Evolutionary conservation across 1,139 yeast species (phyloP).

Genomic region (Chernovozyma aurita): DNA sequence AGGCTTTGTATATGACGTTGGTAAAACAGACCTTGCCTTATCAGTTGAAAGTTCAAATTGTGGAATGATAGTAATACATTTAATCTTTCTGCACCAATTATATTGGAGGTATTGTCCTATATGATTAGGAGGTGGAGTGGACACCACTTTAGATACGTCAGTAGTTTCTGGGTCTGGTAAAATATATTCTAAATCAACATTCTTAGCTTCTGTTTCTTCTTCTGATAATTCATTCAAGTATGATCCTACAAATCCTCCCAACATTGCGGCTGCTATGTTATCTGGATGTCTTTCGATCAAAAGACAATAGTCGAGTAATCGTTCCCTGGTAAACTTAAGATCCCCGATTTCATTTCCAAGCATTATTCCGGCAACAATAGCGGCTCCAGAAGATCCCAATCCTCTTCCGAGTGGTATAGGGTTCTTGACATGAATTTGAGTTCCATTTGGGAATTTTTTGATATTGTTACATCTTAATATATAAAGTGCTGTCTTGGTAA

Average conservation of each 20-base stretch:
- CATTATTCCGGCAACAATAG: conserved; percentile 96
- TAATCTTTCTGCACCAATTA: conserved; percentile 75
- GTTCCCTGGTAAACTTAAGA: conserved; percentile 64
- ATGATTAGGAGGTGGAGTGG: conserved; percentile 62
- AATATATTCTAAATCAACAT: conserved; percentile 79
- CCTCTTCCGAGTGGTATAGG: conserved; percentile 98
- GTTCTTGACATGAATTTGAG: conserved; percentile 74
- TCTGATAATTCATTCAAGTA: conserved; percentile 76
- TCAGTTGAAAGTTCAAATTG: conserved; percentile 93
- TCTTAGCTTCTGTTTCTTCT: conserved; percentile 67
- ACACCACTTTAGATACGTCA: conserved; percentile 35
- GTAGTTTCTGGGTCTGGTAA: conserved; percentile 77
- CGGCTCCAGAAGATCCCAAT: conserved; percentile 97
- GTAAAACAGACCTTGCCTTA: conserved; percentile 83
- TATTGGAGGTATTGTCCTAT: conserved; percentile 90
- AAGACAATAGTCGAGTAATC: conserved; percentile 89
- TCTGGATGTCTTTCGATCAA: conserved; percentile 99
- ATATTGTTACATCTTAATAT: conserved; percentile 80
- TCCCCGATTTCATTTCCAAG: conserved; percentile 82
- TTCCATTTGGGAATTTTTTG: conserved; percentile 73
- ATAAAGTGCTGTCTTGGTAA: conserved; percentile 89
- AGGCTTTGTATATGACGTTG: conserved; percentile 68
- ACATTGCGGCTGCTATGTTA: conserved; percentile 97
- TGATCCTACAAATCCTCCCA: conserved; percentile 97
- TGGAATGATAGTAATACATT: conserved; percentile 89